Conservation (phyloP, 1,284 basidiomycete genomes). For the Tilletia caries region DNA sequence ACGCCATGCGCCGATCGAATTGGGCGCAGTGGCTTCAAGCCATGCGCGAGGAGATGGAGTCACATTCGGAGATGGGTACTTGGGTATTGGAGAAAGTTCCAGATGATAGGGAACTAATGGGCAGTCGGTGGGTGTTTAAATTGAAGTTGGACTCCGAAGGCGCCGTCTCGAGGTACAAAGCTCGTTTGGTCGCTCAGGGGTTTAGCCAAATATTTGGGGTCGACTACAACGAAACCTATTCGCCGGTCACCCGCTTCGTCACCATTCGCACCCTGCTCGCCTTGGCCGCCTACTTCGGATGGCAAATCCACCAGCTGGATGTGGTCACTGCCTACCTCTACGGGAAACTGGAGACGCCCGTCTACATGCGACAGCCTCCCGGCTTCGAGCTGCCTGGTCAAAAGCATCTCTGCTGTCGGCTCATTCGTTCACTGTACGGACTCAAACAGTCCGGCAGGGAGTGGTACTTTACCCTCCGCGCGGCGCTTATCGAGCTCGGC, state of each 20-base stretch:
- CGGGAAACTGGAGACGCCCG: constrained; percentile 55
- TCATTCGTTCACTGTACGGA: constrained; percentile 18
- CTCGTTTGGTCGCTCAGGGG: constrained; percentile 56
- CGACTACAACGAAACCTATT: constrained; percentile 57
- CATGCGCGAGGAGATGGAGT: constrained; percentile 47
- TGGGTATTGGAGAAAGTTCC: constrained; percentile 46
- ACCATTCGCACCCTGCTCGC: constrained; percentile 55
- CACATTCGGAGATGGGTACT: constrained; percentile 36
- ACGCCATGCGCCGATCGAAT: constrained; percentile 44
- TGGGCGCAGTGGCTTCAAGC: constrained; percentile 48
- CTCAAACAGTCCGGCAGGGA: constrained; percentile 18
- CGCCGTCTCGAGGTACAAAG: constrained; percentile 52
- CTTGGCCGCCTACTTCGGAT: constrained; percentile 51
- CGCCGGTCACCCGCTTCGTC: constrained; percentile 54
- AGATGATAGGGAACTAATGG: constrained; percentile 35
- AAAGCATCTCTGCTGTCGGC: constrained; percentile 12
- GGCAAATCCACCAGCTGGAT: constrained; percentile 57
- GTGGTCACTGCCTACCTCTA: constrained; percentile 51
- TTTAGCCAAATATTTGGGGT: constrained; percentile 56
- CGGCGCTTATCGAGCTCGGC: constrained; percentile 15
- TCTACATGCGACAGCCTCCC: constrained; percentile 54
- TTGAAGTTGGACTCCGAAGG: constrained; percentile 54
- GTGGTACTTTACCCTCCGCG: constrained; percentile 17
- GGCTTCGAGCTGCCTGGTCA: constrained; percentile 25
- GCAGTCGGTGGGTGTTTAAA: constrained; percentile 54